Evolutionary conservation across 257 asterid genomes (phyloP).

Genomic region (Rhazya stricta): DNA sequence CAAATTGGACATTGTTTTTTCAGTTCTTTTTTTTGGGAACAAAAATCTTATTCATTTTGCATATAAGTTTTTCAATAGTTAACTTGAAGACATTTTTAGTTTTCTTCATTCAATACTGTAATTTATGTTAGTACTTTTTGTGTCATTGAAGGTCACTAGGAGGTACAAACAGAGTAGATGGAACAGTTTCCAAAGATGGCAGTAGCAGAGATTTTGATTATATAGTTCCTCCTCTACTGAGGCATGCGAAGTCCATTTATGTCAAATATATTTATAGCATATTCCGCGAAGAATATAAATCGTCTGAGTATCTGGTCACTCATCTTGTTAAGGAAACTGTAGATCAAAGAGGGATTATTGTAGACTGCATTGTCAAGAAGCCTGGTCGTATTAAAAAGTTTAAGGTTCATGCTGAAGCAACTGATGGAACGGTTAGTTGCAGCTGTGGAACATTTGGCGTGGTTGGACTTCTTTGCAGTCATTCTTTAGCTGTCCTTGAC

Average conservation of each 20-base stretch:
- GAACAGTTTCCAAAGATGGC: neutral
- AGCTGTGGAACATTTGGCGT: slow-evolving; percentile 18
- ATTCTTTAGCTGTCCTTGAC: slow-evolving; percentile 20
- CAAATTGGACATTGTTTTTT: neutral
- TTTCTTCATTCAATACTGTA: neutral
- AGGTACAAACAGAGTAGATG: neutral
- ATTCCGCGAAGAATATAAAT: slow-evolving; percentile 15
- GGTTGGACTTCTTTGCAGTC: slow-evolving; percentile 19
- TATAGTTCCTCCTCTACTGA: slow-evolving; percentile 13
- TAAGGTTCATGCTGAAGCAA: slow-evolving; percentile 15
- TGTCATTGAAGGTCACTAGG: slow-evolving; percentile 2
- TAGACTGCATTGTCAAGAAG: neutral
- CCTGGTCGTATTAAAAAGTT: neutral
- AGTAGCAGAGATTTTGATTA: neutral
- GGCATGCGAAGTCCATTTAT: slow-evolving; percentile 17
- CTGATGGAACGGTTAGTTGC: slow-evolving; percentile 21
- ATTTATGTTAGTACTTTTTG: neutral
- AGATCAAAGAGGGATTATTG: slow-evolving; percentile 7
- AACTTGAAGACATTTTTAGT: neutral
- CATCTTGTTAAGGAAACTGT: neutral
- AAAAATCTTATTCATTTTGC: neutral
- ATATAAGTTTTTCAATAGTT: neutral
- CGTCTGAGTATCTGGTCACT: slow-evolving; percentile 10
- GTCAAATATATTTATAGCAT: neutral
- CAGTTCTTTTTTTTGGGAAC: neutral